Conservation (phyloP, 345 rosid species). For the Orychophragmus violaceus region DNA sequence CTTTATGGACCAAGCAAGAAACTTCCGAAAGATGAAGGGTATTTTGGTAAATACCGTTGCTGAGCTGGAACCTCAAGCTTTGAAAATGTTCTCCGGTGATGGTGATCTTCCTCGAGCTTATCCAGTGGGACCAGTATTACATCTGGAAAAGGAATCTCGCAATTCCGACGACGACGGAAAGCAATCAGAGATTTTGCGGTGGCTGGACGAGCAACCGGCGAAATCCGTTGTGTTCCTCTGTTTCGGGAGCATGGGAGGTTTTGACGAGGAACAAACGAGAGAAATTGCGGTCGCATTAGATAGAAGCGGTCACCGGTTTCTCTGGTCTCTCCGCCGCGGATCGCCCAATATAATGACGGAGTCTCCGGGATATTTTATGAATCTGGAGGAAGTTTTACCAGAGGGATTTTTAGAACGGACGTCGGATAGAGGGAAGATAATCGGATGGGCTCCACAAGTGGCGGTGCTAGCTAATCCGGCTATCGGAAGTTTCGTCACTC, state of each 20-base stretch:
- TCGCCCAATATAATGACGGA: background rate
- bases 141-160: background rate
- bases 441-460: background rate
- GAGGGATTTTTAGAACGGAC: background rate
- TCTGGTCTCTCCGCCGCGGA: background rate
- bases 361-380: background rate
- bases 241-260: background rate
- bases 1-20: background rate
- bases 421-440: background rate
- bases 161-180: background rate
- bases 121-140: background rate
- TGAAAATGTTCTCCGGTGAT: background rate
- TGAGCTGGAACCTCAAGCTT: background rate
- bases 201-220: background rate
- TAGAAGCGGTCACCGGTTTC: background rate
- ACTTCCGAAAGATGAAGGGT: background rate
- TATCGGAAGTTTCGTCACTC: background rate
- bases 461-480: background rate
- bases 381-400: background rate
- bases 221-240: background rate
- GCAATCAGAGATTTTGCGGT: background rate
- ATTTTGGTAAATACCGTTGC: background rate
- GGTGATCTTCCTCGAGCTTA: background rate
- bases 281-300: background rate
- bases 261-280: background rate